Conservation (phyloP, 768 basidiomycete species). For the Suillus discolor region DNA sequence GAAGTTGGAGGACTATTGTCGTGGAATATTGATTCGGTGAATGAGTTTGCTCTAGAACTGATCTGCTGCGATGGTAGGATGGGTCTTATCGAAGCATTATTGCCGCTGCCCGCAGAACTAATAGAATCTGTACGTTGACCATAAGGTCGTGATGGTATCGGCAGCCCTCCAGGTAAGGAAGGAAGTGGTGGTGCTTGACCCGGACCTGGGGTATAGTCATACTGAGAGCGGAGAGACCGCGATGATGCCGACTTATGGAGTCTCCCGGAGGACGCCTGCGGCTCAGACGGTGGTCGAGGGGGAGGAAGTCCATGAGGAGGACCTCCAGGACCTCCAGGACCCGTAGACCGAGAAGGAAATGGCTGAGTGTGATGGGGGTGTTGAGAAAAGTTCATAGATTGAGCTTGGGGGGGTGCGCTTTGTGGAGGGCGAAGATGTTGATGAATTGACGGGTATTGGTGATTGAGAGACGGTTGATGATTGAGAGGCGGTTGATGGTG, state of each 20-base stretch:
- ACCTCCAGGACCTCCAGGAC: slow-evolving; percentile 16
- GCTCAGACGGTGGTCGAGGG: slow-evolving; percentile 52
- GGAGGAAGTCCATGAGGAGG: slow-evolving; percentile 27
- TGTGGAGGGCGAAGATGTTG: slow-evolving; percentile 15
- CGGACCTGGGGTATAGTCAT: slow-evolving; percentile 41
- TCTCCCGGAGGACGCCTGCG: slow-evolving; percentile 26
- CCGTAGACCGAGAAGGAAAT: slow-evolving; percentile 15
- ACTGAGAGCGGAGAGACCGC: slow-evolving; percentile 58
- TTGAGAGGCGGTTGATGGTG: slow-evolving; percentile 26
- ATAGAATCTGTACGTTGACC: slow-evolving; percentile 23
- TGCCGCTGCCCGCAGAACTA: slow-evolving; percentile 9
- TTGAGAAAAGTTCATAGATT: slow-evolving; percentile 21
- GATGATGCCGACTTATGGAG: slow-evolving; percentile 59
- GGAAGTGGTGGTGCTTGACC: slow-evolving; percentile 40
- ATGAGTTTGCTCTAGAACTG: slow-evolving; percentile 52
- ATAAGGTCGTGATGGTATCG: slow-evolving; percentile 31
- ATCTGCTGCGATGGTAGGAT: slow-evolving; percentile 66
- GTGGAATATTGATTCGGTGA: slow-evolving; percentile 53
- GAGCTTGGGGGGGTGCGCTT: slow-evolving; percentile 20
- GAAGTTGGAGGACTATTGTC: slow-evolving; percentile 86
- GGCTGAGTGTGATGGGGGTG: slow-evolving; percentile 16
- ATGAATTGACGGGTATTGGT: slow-evolving; percentile 14
- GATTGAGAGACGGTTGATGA: slow-evolving; percentile 24
- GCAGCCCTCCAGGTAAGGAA: slow-evolving; percentile 35
- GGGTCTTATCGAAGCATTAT: slow-evolving; percentile 46